phyloP scores from a whole-genome alignment of 2,329 filamentous ascomycete genomes.

The Colletotrichum orchidophilum region DNA sequence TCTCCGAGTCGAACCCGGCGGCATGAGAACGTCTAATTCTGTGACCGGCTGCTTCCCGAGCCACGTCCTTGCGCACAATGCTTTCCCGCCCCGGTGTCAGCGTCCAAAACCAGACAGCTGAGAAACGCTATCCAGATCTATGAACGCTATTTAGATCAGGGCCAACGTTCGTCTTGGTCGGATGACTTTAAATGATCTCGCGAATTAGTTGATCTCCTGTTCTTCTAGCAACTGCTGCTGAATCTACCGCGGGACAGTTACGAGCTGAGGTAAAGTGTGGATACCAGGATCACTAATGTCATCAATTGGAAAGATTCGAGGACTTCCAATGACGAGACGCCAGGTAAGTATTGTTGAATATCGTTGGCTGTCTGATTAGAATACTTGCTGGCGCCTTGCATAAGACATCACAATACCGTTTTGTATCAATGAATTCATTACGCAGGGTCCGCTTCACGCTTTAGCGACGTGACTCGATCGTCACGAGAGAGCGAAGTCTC shows the following conservation, averaged over 20 bases:
- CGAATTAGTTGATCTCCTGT: not conserved
- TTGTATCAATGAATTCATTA: constrained; percentile 16
- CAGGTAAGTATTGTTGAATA: not conserved
- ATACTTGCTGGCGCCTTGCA: not conserved
- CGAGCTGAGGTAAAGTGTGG: not conserved
- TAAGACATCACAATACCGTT: not conserved
- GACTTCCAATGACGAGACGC: not conserved
- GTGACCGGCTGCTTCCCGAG: constrained; percentile 18
- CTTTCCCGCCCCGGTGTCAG: not conserved
- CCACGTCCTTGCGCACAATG: constrained; percentile 23
- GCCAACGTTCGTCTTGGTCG: not conserved
- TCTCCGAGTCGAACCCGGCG: constrained; percentile 10
- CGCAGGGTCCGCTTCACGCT: constrained; percentile 6
- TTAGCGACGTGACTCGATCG: constrained; percentile 3
- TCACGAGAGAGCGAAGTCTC: constrained; percentile 10
- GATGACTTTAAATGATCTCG: not conserved
- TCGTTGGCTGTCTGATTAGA: not conserved
- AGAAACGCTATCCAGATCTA: not conserved
- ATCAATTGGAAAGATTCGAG: not conserved
- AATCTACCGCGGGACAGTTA: not conserved
- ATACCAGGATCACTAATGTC: too few species aligned
- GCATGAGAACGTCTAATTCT: constrained; percentile 20
- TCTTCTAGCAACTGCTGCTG: not conserved
- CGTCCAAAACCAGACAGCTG: constrained; percentile 6
- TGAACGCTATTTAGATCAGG: not conserved